Percentiles rank a stretch among this genome's conserved stretches.
Evolutionary conservation across 495 filamentous ascomycete species (phyloP).

Genomic region (Hypoxylon lienhwacheense): DNA sequence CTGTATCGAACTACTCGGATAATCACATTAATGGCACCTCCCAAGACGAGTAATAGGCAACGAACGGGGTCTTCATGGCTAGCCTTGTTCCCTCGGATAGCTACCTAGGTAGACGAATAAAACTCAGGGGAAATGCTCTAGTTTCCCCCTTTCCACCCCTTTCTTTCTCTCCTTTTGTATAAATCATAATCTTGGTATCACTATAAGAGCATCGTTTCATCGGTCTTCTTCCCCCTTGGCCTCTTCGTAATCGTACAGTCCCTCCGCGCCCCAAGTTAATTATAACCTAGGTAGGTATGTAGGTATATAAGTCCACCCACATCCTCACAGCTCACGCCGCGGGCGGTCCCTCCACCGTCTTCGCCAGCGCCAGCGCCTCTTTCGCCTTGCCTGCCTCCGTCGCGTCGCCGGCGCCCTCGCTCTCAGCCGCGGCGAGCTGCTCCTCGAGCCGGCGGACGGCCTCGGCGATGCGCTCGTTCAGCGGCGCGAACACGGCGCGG

Average conservation of each 20-base stretch:
- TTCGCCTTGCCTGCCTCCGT: constrained; percentile 65
- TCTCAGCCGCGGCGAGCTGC: constrained; percentile 54
- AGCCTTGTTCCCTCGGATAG: no score
- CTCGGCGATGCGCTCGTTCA: constrained; percentile 65
- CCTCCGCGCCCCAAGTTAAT: no score
- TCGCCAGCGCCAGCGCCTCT: constrained; percentile 48
- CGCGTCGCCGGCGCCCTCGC: constrained; percentile 60
- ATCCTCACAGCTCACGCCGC: constrained; percentile 32
- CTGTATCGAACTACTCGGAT: constrained; percentile 7
- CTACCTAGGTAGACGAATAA: no score
- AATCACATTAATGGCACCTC: not conserved
- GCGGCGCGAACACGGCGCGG: constrained; percentile 69
- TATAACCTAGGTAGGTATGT: not conserved
- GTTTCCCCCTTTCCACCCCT: no score
- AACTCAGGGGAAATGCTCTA: no score
- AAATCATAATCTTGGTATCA: no score
- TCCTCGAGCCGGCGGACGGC: constrained; percentile 70
- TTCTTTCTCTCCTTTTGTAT: no score
- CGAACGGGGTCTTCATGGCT: no score
- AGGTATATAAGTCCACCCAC: not conserved
- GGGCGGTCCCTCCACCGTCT: constrained; percentile 40
- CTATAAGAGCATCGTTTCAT: no score
- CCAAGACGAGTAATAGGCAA: not conserved
- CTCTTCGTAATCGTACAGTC: no score
- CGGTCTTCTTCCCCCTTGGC: no score